phyloP scores from a whole-genome alignment of 176 grass and related monocot species.

The Cenchrus purpureus region DNA sequence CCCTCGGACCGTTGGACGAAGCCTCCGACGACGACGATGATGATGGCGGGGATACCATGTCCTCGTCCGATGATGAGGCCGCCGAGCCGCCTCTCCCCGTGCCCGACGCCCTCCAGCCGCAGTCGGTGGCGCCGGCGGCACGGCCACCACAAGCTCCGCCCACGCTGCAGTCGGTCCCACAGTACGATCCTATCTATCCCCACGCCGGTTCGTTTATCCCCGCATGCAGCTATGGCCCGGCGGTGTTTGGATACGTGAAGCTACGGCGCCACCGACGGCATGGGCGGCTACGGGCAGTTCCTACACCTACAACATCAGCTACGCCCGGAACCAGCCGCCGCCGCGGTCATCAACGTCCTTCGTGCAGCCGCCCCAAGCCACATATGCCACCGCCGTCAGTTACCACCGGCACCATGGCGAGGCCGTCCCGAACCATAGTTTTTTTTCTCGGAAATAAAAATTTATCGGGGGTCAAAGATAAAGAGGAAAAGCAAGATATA shows the following conservation, averaged over 20 bases:
- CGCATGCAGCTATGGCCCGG: not conserved
- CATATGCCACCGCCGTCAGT: conserved; percentile 9
- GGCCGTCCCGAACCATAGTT: not conserved
- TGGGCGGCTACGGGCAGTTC: not conserved
- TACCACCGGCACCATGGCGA: not conserved
- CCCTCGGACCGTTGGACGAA: not conserved
- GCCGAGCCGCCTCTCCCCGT: not conserved
- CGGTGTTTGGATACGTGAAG: conserved; percentile 24
- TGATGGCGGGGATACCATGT: conserved; percentile 18
- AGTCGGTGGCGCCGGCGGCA: not conserved
- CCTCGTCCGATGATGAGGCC: conserved; percentile 46
- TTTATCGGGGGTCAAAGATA: no score
- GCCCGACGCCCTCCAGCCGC: not conserved
- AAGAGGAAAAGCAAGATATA: no score
- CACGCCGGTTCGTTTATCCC: no score
- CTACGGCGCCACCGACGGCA: not conserved
- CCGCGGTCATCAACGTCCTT: conserved; percentile 32
- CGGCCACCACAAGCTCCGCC: not conserved
- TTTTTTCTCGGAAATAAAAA: no score
- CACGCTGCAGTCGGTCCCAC: not conserved
- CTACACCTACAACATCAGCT: conserved; percentile 57
- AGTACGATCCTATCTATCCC: no score
- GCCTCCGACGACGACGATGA: conserved; percentile 7
- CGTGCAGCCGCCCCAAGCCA: conserved; percentile 30
- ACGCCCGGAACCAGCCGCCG: conserved; percentile 57